These are phyloP conservation scores for Corrigiola litoralis DNA, from an alignment of 179 eudicot species.

Conservation along the genomic window DNA sequence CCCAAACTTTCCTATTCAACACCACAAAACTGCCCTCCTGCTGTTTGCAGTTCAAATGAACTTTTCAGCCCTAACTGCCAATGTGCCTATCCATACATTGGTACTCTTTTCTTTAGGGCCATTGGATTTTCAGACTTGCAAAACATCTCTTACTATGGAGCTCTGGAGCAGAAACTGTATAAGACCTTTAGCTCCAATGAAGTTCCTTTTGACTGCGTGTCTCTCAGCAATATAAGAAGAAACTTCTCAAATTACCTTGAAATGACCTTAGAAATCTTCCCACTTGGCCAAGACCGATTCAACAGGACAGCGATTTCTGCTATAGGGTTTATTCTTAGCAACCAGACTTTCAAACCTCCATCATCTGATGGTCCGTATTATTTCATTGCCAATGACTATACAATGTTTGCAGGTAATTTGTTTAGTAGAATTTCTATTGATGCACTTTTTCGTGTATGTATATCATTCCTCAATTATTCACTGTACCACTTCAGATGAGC, in stretches of 20 bases:
- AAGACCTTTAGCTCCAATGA: slow-evolving; percentile 11
- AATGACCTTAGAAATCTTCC: slow-evolving; percentile 46
- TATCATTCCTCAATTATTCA: not conserved
- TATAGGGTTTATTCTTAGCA: slow-evolving; percentile 44
- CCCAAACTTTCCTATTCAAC: slow-evolving; percentile 38
- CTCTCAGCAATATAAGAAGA: slow-evolving; percentile 43
- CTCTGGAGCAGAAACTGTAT: slow-evolving; percentile 37
- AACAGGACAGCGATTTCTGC: slow-evolving; percentile 41
- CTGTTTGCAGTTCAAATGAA: slow-evolving; percentile 33
- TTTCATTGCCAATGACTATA: slow-evolving; percentile 37
- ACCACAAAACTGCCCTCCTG: slow-evolving; percentile 36
- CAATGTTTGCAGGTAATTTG: slow-evolving; percentile 39
- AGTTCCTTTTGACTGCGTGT: slow-evolving; percentile 62
- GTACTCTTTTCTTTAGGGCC: slow-evolving; percentile 48
- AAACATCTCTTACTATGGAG: slow-evolving; percentile 30
- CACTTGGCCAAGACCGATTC: slow-evolving; percentile 40
- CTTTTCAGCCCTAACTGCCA: slow-evolving; percentile 57
- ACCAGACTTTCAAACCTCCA: slow-evolving; percentile 58
- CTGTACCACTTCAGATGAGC: slow-evolving; percentile 4
- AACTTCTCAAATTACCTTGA: slow-evolving; percentile 36
- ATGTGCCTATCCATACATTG: slow-evolving; percentile 57
- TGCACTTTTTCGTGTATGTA: not conserved
- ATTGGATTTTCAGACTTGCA: slow-evolving; percentile 48
- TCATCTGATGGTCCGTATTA: slow-evolving; percentile 44
- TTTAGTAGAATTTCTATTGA: not conserved